A percentile compares a stretch with the other conserved stretches of the same genome.
Conservation (phyloP, 257 asterid genomes). For the Lavandula angustifolia region DNA sequence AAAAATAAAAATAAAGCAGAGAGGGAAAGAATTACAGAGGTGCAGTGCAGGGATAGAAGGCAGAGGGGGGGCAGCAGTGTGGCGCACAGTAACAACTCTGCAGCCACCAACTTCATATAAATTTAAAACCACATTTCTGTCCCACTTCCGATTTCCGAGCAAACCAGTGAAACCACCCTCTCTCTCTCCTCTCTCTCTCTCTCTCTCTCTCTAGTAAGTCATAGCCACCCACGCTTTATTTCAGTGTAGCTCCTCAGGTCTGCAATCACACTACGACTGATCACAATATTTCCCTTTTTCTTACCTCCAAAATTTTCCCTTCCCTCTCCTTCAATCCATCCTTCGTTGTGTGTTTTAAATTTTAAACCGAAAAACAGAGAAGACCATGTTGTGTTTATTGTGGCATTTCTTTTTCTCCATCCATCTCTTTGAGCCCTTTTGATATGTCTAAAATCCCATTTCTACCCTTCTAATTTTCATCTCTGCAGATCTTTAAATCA, state of each 20-base stretch:
- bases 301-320: background rate
- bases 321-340: background rate
- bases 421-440: constrained; percentile 26
- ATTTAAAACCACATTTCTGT: constrained; percentile 43
- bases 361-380: background rate
- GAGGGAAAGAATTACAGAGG: constrained; percentile 38
- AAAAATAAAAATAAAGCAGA: background rate
- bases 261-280: constrained; percentile 11
- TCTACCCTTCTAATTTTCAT: constrained; percentile 9
- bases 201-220: background rate
- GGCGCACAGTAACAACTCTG: constrained; percentile 33
- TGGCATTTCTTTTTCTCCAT: constrained; percentile 5
- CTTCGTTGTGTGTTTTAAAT: background rate
- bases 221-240: constrained; percentile 7
- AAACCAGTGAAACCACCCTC: constrained; percentile 24
- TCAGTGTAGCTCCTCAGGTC: background rate
- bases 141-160: constrained; percentile 84
- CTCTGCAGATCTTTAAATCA: constrained; percentile 24
- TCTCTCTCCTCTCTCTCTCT: constrained; percentile 15
- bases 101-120: constrained; percentile 46
- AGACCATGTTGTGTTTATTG: constrained; percentile 1
- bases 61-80: constrained; percentile 18
- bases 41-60: constrained; percentile 36
- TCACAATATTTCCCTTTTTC: background rate
- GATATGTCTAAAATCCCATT: constrained; percentile 28